These are phyloP conservation scores for Vanilla planifolia DNA, from an alignment of 106 monocot genomes.

Conservation along the genomic window DNA sequence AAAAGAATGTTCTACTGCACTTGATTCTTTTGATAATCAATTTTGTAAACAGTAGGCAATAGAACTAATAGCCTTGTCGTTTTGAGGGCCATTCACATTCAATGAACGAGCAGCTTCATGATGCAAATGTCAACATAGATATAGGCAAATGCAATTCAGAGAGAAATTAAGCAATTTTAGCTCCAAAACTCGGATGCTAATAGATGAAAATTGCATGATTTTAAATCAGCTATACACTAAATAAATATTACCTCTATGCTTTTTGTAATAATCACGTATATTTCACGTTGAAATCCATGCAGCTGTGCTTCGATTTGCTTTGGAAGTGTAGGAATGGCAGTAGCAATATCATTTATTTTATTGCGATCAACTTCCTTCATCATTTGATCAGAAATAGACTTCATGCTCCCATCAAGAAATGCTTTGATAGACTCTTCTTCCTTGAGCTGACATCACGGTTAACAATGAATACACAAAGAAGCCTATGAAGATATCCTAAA, in stretches of 20 bases:
- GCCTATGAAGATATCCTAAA: background rate
- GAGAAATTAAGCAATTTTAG: background rate
- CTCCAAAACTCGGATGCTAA: background rate
- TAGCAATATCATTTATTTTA: constrained; percentile 50
- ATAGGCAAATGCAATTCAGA: background rate
- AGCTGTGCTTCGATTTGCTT: constrained; percentile 50
- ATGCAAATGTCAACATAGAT: background rate
- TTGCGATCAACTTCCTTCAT: constrained; percentile 31
- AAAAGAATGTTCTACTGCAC: no score
- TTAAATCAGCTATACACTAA: background rate
- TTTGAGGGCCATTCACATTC: no score
- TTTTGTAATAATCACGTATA: constrained; percentile 33
- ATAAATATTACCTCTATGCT: constrained; percentile 51
- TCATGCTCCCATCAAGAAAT: constrained; percentile 55
- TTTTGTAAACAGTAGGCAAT: no score
- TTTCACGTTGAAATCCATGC: constrained; percentile 34
- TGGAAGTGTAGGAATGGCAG: constrained; percentile 45
- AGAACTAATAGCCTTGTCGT: no score
- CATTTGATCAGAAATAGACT: constrained; percentile 36
- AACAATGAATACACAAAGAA: constrained; percentile 6
- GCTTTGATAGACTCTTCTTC: constrained; percentile 69
- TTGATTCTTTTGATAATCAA: no score
- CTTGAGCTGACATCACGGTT: constrained; percentile 54
- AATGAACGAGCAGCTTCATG: background rate
- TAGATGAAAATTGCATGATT: background rate